Evolutionary conservation across 202 grass and related monocot species (phyloP), one percentile per base, ranked within the genome.

Genomic region (Setaria italica): DNA sequence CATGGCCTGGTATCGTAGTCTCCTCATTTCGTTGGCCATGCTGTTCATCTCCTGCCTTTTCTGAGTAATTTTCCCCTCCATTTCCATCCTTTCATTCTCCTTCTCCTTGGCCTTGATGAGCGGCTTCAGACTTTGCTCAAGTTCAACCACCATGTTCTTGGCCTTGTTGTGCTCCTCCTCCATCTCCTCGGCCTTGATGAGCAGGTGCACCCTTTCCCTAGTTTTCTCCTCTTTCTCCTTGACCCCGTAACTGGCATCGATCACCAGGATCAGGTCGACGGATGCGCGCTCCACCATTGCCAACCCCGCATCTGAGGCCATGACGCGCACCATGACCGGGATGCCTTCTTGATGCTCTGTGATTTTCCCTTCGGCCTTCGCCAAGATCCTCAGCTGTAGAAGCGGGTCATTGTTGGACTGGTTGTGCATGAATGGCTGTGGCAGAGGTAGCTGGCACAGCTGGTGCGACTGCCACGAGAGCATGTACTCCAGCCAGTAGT

Each of bases 401-500:
- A 63, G 41, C 11, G 15, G 58, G 3, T 48, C 42, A 3, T 49
- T 46, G 2, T 5, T 5, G 14, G 43, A 14, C 4, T 30, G 12
- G 21, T 19, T 63, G 13, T 49, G 42, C 58, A 65, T 64, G 59
- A 69, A 17, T 2, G 37, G 33, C 20, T 19, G 78, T 5, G 63
- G 78, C 33, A 39, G 48, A 69, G 78, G 78, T 16, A 25, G 48
- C 41, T 64, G 78, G 32, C 78, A 69, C 78, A 20, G 2, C 3
- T 69, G 63, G 64, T 69, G 64, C 2, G 63, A 68, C 20, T 10
- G 48, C 76, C 76, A 78, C 11, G 48, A 29, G 10, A 68, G 19
- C 63, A 80, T 54, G 64, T 80, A 55, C 64, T 80, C 78, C 6
- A 25, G 47, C 78, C 63, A 55, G 33, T 25, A 6, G 32, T 80